Percentiles rank a stretch among this genome's conserved stretches.
phyloP scores from a whole-genome alignment of 805 yeast species.

The Candida bentonensis region DNA sequence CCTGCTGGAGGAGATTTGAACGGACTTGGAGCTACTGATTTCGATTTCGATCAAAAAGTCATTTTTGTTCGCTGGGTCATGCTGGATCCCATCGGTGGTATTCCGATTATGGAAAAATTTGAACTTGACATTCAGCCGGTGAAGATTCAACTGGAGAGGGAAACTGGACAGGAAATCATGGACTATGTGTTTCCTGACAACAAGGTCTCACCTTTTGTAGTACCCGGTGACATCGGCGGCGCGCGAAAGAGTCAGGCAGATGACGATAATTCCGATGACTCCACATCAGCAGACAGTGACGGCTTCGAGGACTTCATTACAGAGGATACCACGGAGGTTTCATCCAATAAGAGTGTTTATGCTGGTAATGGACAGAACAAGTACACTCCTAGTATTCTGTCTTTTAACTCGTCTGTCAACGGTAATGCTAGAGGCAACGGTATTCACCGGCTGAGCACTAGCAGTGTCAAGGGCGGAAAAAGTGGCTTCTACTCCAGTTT shows the following conservation, averaged over 20 bases:
- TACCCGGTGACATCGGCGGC: not conserved
- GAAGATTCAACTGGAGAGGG: conserved; percentile 58
- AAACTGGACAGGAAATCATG: conserved; percentile 47
- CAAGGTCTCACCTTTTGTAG: conserved; percentile 1
- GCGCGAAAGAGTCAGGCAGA: not conserved
- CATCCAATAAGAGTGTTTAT: not conserved
- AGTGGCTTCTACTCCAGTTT: not conserved
- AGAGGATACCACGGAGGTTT: not conserved
- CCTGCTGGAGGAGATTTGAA: not conserved
- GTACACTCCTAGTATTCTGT: not conserved
- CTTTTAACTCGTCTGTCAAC: not conserved
- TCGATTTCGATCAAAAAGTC: conserved; percentile 9
- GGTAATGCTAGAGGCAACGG: not conserved
- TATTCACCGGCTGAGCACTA: not conserved
- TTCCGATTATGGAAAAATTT: conserved; percentile 58
- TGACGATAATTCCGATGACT: not conserved
- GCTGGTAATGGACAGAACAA: not conserved
- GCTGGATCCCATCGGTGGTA: conserved; percentile 82
- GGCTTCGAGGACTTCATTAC: not conserved
- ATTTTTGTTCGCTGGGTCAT: conserved; percentile 56
- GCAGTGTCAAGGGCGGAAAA: conserved; percentile 1
- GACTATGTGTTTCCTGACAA: conserved; percentile 56
- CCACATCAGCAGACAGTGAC: not conserved
- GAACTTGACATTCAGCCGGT: conserved; percentile 51
- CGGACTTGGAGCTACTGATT: conserved; percentile 6